These are phyloP conservation scores for Scedosporium minutisporum DNA, from an alignment of 2,329 filamentous ascomycete genomes.

Conservation along the genomic window DNA sequence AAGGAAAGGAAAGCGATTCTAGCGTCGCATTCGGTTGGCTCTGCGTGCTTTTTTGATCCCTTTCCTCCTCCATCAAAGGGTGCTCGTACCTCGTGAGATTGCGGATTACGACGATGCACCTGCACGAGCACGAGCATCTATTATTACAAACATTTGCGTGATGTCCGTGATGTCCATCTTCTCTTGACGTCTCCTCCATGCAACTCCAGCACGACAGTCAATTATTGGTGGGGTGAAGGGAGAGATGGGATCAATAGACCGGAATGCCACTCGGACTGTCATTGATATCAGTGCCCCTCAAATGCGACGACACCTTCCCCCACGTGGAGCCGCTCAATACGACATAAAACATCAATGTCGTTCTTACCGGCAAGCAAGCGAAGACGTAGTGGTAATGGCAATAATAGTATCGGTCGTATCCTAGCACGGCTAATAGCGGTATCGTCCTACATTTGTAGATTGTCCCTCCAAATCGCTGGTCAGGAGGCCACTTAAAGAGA, in stretches of 20 bases:
- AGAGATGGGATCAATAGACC: not conserved
- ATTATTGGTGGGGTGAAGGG: not conserved
- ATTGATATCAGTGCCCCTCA: not conserved
- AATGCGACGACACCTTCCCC: not conserved
- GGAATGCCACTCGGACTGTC: no score
- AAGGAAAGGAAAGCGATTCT: not conserved
- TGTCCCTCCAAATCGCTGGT: not conserved
- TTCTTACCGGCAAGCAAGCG: not conserved
- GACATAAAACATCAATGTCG: not conserved
- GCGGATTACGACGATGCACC: not conserved
- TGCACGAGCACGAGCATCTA: not conserved
- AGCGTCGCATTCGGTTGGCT: not conserved
- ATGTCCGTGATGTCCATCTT: not conserved
- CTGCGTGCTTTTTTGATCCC: not conserved
- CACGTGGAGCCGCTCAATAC: not conserved
- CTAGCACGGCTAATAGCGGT: not conserved
- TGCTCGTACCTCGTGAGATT: not conserved
- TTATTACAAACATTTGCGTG: not conserved
- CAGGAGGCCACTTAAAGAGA: not conserved
- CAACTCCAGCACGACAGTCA: not conserved
- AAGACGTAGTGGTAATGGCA: no score
- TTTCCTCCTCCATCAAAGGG: not conserved
- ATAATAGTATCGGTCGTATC: not conserved
- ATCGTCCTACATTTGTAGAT: not conserved
- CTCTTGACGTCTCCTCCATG: not conserved